Evolutionary conservation across 225 moss, liverwort and hornwort genomes (phyloP).

Genomic region (Polytrichum formosum): DNA sequence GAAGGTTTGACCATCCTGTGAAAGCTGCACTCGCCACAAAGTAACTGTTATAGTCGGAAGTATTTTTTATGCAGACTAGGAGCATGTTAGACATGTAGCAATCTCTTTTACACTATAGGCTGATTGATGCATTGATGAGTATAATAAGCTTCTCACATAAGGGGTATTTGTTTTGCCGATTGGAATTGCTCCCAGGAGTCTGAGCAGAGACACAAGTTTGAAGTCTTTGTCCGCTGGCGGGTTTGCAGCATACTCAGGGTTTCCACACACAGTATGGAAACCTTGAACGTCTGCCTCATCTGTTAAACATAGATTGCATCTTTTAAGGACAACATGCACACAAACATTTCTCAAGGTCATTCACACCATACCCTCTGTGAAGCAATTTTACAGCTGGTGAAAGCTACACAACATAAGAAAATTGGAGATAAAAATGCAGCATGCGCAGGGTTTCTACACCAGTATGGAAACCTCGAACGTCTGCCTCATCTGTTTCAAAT

Average conservation of each 20-base stretch:
- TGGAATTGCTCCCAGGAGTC: conserved; percentile 70
- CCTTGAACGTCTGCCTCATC: conserved; percentile 61
- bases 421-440: neutral
- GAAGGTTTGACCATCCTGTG: conserved; percentile 69
- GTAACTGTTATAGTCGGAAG: too few species aligned
- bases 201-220: conserved; percentile 58
- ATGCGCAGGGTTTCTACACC: conserved; percentile 59
- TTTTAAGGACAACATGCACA: too few species aligned
- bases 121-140: too few species aligned
- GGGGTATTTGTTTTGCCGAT: conserved; percentile 81
- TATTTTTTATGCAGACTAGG: neutral
- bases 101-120: neutral
- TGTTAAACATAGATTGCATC: conserved; percentile 21
- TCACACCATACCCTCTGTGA: neutral
- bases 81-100: neutral
- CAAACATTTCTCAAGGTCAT: neutral
- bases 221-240: conserved; percentile 54
- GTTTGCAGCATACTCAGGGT: conserved; percentile 36
- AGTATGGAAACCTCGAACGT: conserved; percentile 66
- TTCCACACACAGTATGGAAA: conserved; percentile 75
- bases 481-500: conserved; percentile 51
- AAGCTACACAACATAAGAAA: neutral
- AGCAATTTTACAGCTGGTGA: neutral
- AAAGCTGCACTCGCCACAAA: conserved; percentile 45
- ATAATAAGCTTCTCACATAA: conserved; percentile 32